Percentiles rank a stretch among this genome's conserved stretches.
Evolutionary conservation across 768 basidiomycete species (phyloP).

Genomic region (Floccularia luteovirens): DNA sequence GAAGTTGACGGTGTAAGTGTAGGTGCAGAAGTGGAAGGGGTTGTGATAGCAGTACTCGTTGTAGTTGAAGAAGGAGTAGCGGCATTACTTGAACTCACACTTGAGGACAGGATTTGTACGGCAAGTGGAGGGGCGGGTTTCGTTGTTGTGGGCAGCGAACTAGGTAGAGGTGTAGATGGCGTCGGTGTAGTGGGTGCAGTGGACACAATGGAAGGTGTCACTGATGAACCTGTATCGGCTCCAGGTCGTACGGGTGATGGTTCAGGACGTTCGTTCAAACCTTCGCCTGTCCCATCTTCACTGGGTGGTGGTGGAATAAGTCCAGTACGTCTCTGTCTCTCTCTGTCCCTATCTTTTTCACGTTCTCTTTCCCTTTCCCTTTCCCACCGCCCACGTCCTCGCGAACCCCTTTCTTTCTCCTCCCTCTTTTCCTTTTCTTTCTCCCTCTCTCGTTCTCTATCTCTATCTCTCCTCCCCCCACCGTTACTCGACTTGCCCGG

Average conservation of each 20-base stretch:
- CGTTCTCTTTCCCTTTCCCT: constrained; percentile 10
- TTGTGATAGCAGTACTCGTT: not conserved
- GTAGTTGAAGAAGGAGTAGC: constrained; percentile 1
- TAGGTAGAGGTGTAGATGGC: not conserved
- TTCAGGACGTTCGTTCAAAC: not conserved
- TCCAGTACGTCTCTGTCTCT: constrained; percentile 12
- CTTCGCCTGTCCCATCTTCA: constrained; percentile 12
- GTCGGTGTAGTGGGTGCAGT: not conserved
- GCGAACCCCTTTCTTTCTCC: constrained; percentile 9
- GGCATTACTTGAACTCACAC: no score
- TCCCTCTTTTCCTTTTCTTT: constrained; percentile 11
- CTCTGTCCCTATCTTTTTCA: constrained; percentile 14
- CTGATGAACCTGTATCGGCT: no score
- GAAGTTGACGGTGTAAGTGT: constrained; percentile 3
- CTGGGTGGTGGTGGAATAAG: constrained; percentile 21
- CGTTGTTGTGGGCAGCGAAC: no score
- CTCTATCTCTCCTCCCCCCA: constrained; percentile 8
- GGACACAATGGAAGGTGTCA: not conserved
- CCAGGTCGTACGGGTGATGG: no score
- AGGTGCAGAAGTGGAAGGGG: not conserved
- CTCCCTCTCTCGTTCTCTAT: constrained; percentile 13
- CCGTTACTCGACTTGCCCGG: constrained; percentile 17
- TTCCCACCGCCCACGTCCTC: constrained; percentile 14
- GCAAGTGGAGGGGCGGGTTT: no score
- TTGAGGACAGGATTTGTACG: constrained; percentile 3